Evolutionary conservation across 2,329 filamentous ascomycete genomes (phyloP), one percentile per base, ranked within the genome.

Genomic region (Calonectria leucothoes): DNA sequence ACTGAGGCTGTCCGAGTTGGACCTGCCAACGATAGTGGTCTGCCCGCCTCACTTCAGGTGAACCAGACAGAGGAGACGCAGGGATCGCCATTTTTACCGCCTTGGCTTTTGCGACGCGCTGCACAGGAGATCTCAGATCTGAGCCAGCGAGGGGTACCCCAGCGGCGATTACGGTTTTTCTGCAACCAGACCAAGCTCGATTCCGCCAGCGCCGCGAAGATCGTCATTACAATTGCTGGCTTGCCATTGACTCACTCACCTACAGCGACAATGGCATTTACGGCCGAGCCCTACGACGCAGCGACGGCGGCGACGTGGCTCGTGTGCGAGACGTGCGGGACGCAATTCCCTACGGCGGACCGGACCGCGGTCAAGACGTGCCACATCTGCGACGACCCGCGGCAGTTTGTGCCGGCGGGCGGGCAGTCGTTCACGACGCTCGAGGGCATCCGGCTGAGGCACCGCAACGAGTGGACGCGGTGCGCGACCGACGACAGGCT

Each of bases 321-420:
- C 42, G 86, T 95, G 76, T 95, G 93, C 85, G 87, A 86, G 11
- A 89, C 93, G 6, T 95, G 93, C 82, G 93, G 93, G 27, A 94
- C 93, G 0, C 93, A 95, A 80, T 94, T 82, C 70, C 79, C 83
- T 27, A 79, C 80, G 5, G 31, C 88, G 0, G 87, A 91, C 74
- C 84, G 85, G 49, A 74, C 83, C 15, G 79, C 86, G 33, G 84
- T 91, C 52, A 87, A 84, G 68, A 89, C 86, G 6, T 95, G 93
- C 84, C 88, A 89, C 71, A 94, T 95, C 75, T 95, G 94, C 84
- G 93, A 95, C 82, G 93, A 94, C 82, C 88, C 93, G 0, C 89
- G 94, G 6, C 93, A 95, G 83, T 95, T 89, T 80, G 91, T 94
- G 0, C 93, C 93, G 0, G 74, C 80, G 0, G 79, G 82, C 2